Percentiles rank a stretch among this genome's conserved stretches.
phyloP scores from a whole-genome alignment of 192 early-diverging fungal species.

The Backusella parvicylindrica region DNA sequence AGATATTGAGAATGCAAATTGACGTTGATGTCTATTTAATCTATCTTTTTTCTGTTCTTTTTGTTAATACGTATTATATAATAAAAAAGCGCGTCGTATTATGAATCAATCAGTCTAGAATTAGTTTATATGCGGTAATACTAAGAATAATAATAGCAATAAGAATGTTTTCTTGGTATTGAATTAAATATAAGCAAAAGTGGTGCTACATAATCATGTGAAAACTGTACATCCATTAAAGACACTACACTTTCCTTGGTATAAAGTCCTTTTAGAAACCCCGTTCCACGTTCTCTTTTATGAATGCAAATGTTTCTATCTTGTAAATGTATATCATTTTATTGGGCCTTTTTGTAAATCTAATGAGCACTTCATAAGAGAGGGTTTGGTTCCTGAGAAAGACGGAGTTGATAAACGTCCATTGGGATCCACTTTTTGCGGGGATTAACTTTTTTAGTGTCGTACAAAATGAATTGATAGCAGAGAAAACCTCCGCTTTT shows the following conservation, averaged over 20 bases:
- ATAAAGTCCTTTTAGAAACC: neutral
- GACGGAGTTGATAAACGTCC: neutral
- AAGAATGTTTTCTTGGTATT: neutral
- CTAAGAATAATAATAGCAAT: neutral
- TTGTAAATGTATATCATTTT: neutral
- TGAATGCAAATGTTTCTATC: neutral
- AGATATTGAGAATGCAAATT: neutral
- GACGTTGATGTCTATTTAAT: neutral
- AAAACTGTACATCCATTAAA: neutral
- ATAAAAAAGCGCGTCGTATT: too few species aligned
- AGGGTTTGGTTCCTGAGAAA: neutral
- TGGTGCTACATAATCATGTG: neutral
- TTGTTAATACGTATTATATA: too few species aligned
- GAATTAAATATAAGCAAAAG: neutral
- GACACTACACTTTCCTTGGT: neutral
- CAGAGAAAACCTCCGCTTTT: neutral
- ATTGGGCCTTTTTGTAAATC: too few species aligned
- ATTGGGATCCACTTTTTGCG: neutral
- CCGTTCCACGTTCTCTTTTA: neutral
- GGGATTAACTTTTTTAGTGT: neutral
- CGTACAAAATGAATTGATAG: neutral
- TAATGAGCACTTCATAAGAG: neutral
- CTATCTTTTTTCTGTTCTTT: neutral
- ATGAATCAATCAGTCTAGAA: too few species aligned
- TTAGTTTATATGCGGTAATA: neutral